phyloP scores from a whole-genome alignment of 495 filamentous ascomycete species.

The Chlorociboria aeruginascens region DNA sequence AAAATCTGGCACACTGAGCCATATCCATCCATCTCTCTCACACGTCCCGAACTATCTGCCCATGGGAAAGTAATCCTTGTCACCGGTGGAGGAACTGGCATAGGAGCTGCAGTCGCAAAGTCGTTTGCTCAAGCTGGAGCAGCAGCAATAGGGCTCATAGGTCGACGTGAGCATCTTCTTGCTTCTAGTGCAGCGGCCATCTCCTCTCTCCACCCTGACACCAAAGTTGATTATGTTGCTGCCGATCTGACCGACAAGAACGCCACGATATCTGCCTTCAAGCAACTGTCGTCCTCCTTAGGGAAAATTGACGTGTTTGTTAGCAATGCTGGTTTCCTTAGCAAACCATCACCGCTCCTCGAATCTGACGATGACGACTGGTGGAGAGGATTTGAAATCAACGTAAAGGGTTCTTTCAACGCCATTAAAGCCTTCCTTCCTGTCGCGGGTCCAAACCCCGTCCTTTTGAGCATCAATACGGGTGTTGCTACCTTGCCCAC shows the following conservation, averaged over 20 bases:
- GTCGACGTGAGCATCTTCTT: background rate
- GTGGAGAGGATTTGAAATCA: background rate
- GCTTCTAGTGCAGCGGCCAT: background rate
- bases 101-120: background rate
- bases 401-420: background rate
- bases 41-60: slow-evolving; percentile 24
- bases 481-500: background rate
- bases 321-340: background rate
- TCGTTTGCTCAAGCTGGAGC: background rate
- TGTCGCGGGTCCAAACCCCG: background rate
- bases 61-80: background rate
- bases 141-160: slow-evolving; percentile 12
- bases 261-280: background rate
- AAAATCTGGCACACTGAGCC: slow-evolving; percentile 22
- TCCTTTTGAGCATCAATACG: background rate
- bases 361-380: background rate
- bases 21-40: slow-evolving; percentile 31
- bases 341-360: background rate
- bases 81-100: background rate
- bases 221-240: background rate
- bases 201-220: background rate
- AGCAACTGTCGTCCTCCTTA: background rate
- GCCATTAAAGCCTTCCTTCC: background rate
- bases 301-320: background rate
- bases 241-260: background rate